These are phyloP conservation scores for Uromyces viciae-fabae DNA, from an alignment of 1,284 basidiomycete species.

Conservation along the genomic window DNA sequence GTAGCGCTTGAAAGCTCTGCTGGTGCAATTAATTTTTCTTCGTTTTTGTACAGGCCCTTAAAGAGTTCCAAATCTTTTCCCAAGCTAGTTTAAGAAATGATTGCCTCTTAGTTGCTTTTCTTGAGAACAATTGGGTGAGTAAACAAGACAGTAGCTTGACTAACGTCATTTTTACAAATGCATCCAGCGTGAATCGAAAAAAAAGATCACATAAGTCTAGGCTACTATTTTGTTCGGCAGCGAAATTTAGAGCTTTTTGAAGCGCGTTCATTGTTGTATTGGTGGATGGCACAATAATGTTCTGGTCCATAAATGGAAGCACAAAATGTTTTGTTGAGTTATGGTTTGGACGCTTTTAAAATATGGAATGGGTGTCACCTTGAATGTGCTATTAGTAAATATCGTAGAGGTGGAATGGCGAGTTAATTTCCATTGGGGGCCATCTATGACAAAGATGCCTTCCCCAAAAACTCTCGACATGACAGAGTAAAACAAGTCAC, in stretches of 20 bases:
- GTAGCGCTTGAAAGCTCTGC: neutral
- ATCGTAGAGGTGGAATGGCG: constrained; percentile 21
- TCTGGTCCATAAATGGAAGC: neutral
- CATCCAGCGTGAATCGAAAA: constrained; percentile 26
- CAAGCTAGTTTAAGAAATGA: neutral
- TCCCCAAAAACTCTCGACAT: constrained; percentile 36
- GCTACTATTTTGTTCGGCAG: neutral
- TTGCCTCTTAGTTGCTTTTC: neutral
- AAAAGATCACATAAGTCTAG: constrained; percentile 27
- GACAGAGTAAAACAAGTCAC: neutral
- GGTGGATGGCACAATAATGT: constrained; percentile 13
- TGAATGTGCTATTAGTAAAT: constrained; percentile 20
- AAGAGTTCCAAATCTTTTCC: neutral
- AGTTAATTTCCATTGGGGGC: constrained; percentile 14
- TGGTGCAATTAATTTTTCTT: neutral
- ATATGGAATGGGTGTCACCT: no score
- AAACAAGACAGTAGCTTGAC: neutral
- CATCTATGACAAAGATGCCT: constrained; percentile 35
- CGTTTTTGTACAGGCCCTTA: neutral
- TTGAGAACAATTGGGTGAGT: neutral
- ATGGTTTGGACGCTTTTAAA: no score
- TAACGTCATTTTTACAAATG: constrained; percentile 41
- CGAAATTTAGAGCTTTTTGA: neutral
- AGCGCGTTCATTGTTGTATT: constrained; percentile 20
- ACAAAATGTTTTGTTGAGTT: no score